These are phyloP conservation scores for Pseudozyma thailandica DNA, from an alignment of 1,284 basidiomycete species.

Conservation along the genomic window DNA sequence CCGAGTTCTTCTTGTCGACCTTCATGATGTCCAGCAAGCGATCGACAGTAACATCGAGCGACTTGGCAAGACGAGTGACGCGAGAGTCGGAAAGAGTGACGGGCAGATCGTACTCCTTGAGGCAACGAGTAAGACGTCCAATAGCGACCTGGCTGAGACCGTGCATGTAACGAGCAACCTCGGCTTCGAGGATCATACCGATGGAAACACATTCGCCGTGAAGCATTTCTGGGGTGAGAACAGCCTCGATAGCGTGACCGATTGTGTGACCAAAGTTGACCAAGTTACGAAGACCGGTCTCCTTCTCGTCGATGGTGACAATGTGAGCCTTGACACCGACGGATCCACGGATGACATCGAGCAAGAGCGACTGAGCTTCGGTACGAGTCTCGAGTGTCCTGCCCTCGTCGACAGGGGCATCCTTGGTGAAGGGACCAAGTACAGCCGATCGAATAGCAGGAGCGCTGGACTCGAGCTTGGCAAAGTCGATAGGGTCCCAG, in stretches of 20 bases:
- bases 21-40: constrained; percentile 87
- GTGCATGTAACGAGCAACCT: constrained; percentile 60
- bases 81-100: constrained; percentile 62
- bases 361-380: constrained; percentile 60
- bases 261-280: constrained; percentile 68
- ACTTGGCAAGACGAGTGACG: constrained; percentile 75
- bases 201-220: constrained; percentile 67
- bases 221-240: constrained; percentile 66
- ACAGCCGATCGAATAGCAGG: constrained; percentile 64
- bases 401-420: constrained; percentile 50
- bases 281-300: constrained; percentile 67
- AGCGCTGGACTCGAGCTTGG: constrained; percentile 64
- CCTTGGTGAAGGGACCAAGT: constrained; percentile 52
- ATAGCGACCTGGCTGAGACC: constrained; percentile 66
- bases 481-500: constrained; percentile 66
- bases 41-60: constrained; percentile 79
- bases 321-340: constrained; percentile 68
- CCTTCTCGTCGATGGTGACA: constrained; percentile 67
- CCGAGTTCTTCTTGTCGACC: constrained; percentile 98
- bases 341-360: constrained; percentile 67
- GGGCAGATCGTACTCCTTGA: constrained; percentile 64
- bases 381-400: constrained; percentile 61
- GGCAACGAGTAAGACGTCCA: constrained; percentile 60
- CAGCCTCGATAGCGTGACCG: constrained; percentile 67
- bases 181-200: constrained; percentile 67